A percentile compares a stretch with the other conserved stretches of the same genome.
Evolutionary conservation across 2,329 filamentous ascomycete species (phyloP).

Genomic region (Fusarium keratoplasticum): DNA sequence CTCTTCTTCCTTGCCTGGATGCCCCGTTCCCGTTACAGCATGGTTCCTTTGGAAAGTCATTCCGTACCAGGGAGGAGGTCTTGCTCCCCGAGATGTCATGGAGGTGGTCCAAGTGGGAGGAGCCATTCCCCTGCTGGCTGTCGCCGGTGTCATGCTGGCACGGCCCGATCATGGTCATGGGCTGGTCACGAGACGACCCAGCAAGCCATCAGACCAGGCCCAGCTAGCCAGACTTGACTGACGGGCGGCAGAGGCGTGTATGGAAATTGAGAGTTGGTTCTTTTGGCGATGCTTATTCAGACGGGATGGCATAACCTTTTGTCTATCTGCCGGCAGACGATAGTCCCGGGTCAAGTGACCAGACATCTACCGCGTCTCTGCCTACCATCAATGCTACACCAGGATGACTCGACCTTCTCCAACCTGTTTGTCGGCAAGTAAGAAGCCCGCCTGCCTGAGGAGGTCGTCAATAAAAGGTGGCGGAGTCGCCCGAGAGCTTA

Average conservation of each 20-base stretch:
- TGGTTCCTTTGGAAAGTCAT: constrained; percentile 27
- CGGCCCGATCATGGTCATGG: constrained; percentile 34
- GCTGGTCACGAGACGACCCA: constrained; percentile 28
- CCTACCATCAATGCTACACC: constrained; percentile 21
- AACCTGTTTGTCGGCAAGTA: constrained; percentile 6
- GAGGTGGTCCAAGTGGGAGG: constrained; percentile 10
- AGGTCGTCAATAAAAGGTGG: constrained; percentile 14
- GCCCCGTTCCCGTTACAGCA: constrained; percentile 19
- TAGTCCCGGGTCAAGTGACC: constrained; percentile 31
- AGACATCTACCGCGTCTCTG: constrained; percentile 25
- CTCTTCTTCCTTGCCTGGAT: constrained; percentile 32
- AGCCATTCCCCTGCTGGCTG: constrained; percentile 6
- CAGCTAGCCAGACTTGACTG: constrained; percentile 1
- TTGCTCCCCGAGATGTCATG: constrained; percentile 12
- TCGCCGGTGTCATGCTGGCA: constrained; percentile 25
- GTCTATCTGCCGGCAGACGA: background rate
- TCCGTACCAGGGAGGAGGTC: constrained; percentile 37
- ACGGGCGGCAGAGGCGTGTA: constrained; percentile 22
- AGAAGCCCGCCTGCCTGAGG: background rate
- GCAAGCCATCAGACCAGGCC: constrained; percentile 6
- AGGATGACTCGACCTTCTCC: constrained; percentile 31
- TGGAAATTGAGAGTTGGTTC: background rate
- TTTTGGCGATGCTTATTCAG: constrained; percentile 21
- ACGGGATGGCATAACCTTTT: background rate
- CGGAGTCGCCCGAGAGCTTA: constrained; percentile 24